Evolutionary conservation across 2,329 filamentous ascomycete genomes (phyloP).

Genomic region (Botrytis paeoniae): DNA sequence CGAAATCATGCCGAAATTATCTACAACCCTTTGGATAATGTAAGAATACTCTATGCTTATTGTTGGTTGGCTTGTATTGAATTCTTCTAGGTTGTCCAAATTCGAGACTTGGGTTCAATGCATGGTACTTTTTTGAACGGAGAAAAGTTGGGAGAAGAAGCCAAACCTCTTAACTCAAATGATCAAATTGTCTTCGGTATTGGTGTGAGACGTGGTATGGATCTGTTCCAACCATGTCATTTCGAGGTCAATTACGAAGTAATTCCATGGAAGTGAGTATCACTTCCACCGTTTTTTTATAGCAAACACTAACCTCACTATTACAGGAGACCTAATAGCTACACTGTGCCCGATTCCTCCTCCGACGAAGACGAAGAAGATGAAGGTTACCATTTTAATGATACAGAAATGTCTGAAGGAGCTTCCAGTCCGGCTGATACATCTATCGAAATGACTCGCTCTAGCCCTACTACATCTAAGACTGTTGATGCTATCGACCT

Average conservation of each 20-base stretch:
- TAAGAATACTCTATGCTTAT: slow-evolving; percentile 35
- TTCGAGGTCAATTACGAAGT: slow-evolving; percentile 33
- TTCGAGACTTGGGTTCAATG: slow-evolving; percentile 57
- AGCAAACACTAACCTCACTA: background rate
- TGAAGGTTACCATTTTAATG: slow-evolving; percentile 32
- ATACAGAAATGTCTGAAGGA: slow-evolving; percentile 28
- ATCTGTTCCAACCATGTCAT: slow-evolving; percentile 39
- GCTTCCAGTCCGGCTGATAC: slow-evolving; percentile 32
- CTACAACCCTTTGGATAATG: slow-evolving; percentile 46
- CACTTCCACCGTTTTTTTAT: no score
- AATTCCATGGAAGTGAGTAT: slow-evolving; percentile 32
- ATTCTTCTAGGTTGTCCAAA: slow-evolving; percentile 41
- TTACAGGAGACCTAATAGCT: slow-evolving; percentile 32
- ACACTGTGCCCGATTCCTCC: slow-evolving; percentile 33
- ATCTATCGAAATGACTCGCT: slow-evolving; percentile 28
- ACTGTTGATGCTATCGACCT: slow-evolving; percentile 33
- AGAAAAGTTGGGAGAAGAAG: slow-evolving; percentile 39
- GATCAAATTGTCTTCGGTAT: slow-evolving; percentile 47
- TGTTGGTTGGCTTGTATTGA: slow-evolving; percentile 25
- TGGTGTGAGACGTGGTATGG: slow-evolving; percentile 47
- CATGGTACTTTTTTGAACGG: slow-evolving; percentile 59
- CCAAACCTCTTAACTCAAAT: slow-evolving; percentile 37
- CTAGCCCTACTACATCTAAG: slow-evolving; percentile 25
- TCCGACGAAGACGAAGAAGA: slow-evolving; percentile 36
- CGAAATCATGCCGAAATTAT: slow-evolving; percentile 59